A percentile compares a stretch with the other conserved stretches of the same genome.
These are phyloP conservation scores for Colletotrichum sp. DNA, from an alignment of 2,329 filamentous ascomycete genomes.

Conservation along the genomic window DNA sequence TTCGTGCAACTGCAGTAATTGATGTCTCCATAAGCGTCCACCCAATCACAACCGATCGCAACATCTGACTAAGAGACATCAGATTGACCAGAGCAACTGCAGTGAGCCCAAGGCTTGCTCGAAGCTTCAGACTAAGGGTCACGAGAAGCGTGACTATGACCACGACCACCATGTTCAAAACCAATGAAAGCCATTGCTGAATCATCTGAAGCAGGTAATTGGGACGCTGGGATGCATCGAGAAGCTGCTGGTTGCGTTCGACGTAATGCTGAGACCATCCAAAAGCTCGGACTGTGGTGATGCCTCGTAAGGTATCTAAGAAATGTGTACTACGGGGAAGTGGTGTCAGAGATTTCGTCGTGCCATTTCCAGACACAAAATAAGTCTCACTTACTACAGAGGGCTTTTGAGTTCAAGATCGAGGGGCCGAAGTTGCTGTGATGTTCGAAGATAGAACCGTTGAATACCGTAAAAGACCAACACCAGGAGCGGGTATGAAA, in stretches of 20 bases:
- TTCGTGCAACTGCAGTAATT: not conserved
- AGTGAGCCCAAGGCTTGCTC: not conserved
- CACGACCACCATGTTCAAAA: constrained; percentile 33
- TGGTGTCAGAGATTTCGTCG: too few relatives aligned
- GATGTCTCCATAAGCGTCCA: not conserved
- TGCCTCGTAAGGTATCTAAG: constrained; percentile 58
- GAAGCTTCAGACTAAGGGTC: not conserved
- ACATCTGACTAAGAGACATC: not conserved
- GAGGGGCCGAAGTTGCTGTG: constrained; percentile 63
- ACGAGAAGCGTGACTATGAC: not conserved
- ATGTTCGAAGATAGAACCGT: constrained; percentile 64
- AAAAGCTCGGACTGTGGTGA: constrained; percentile 62
- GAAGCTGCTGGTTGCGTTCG: constrained; percentile 47
- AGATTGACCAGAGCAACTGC: not conserved
- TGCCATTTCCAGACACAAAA: too few relatives aligned
- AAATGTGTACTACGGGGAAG: constrained; percentile 44
- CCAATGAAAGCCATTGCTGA: constrained; percentile 62
- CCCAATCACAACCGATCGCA: not conserved
- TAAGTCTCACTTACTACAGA: constrained; percentile 46
- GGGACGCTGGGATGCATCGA: constrained; percentile 61
- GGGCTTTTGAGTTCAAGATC: constrained; percentile 49
- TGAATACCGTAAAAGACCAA: constrained; percentile 35
- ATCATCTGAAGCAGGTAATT: constrained; percentile 62
- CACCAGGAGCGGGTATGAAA: constrained; percentile 29
- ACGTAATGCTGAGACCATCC: constrained; percentile 52